Percentiles rank a stretch among this genome's conserved stretches.
Evolutionary conservation across 139 green algal species (phyloP).

Genomic region (Haematococcus lacustris): DNA sequence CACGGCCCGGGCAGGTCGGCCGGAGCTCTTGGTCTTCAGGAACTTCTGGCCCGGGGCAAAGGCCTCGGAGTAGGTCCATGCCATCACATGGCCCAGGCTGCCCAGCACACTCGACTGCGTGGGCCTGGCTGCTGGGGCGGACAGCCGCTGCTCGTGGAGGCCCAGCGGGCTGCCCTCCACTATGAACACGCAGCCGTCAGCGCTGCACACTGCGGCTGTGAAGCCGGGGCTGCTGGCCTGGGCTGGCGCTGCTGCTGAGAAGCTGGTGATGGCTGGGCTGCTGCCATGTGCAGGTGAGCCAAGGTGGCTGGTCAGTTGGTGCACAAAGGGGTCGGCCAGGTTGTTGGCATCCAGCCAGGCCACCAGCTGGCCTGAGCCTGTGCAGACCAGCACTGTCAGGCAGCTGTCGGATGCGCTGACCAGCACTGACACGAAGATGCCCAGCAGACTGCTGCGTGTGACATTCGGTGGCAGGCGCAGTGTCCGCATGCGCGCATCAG

Average conservation of each 20-base stretch:
- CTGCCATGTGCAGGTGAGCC: background rate
- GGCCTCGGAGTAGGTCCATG: conserved; percentile 13
- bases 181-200: conserved; percentile 21
- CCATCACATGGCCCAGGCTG: conserved; percentile 8
- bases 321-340: conserved; percentile 12
- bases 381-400: conserved; percentile 17
- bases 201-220: conserved; percentile 11
- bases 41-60: conserved; percentile 26
- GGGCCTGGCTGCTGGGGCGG: background rate
- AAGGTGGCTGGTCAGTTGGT: conserved; percentile 1
- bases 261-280: background rate
- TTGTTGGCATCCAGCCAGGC: conserved; percentile 31
- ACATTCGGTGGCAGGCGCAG: background rate
- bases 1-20: conserved; percentile 10
- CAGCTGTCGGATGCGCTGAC: background rate
- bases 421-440: background rate
- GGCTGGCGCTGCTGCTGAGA: conserved; percentile 7
- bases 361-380: conserved; percentile 9
- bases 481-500: background rate
- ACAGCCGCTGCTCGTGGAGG: conserved; percentile 16
- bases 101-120: conserved; percentile 14
- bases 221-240: conserved; percentile 7
- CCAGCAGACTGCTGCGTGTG: background rate
- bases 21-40: conserved; percentile 11
- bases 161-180: conserved; percentile 10